phyloP scores from a whole-genome alignment of 2,329 filamentous ascomycete genomes.

The Alternaria conjuncta region DNA sequence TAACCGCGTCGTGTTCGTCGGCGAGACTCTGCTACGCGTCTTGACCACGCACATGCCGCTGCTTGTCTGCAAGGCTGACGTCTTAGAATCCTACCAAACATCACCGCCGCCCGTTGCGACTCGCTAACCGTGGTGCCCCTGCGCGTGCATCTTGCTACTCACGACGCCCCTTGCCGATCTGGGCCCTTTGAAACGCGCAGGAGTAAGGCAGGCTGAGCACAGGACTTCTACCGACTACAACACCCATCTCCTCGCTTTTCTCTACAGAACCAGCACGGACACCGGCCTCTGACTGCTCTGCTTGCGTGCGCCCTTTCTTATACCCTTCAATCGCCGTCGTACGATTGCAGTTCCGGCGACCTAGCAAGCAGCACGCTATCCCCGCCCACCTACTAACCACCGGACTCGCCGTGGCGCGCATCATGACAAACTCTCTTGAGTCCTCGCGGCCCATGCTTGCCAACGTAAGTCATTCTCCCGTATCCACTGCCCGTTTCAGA shows the following conservation, averaged over 20 bases:
- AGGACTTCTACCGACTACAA: conserved; percentile 13
- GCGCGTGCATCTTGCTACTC: conserved; percentile 23
- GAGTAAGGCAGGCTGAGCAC: conserved; percentile 22
- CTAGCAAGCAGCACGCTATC: background rate
- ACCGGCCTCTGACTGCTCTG: background rate
- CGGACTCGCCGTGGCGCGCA: conserved; percentile 13
- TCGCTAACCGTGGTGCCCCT: conserved; percentile 11
- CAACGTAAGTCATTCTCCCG: conserved; percentile 44
- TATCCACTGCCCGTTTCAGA: conserved; percentile 40
- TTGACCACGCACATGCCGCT: background rate
- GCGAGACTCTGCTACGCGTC: background rate
- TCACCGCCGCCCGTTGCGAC: conserved; percentile 4
- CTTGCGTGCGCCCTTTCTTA: background rate
- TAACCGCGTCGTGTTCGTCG: background rate
- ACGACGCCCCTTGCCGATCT: conserved; percentile 34
- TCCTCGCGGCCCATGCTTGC: conserved; percentile 51
- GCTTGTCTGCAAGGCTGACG: conserved; percentile 7
- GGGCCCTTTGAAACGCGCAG: conserved; percentile 32
- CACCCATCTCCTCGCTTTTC: conserved; percentile 5
- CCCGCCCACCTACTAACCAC: background rate
- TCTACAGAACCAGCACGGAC: conserved; percentile 9
- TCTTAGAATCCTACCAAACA: background rate
- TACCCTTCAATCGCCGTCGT: background rate
- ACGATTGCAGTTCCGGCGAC: background rate
- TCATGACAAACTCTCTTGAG: conserved; percentile 50